A percentile compares a stretch with the other conserved stretches of the same genome.
Conservation (phyloP, 169 alveolate genomes). For the Eimeria tenella region DNA sequence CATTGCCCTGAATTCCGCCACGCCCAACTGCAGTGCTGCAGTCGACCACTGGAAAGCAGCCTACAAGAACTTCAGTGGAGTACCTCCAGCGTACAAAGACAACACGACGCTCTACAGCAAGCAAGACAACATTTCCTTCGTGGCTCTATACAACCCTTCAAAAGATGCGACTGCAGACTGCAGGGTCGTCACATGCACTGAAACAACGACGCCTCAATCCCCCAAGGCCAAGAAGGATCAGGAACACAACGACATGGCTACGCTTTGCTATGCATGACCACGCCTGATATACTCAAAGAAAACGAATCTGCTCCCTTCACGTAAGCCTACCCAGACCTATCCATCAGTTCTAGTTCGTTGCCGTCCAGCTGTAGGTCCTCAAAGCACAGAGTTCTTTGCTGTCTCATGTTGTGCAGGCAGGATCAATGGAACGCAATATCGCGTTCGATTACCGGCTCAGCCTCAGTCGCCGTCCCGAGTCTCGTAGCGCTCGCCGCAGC, state of each 20-base stretch:
- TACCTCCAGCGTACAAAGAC: neutral
- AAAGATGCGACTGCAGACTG: conserved; percentile 1
- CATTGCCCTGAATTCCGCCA: too few relatives aligned
- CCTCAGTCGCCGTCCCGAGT: conserved; percentile 20
- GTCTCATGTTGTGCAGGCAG: neutral
- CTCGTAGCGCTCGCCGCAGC: conserved; percentile 18
- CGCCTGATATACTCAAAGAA: neutral
- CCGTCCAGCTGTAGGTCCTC: neutral
- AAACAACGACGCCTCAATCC: neutral
- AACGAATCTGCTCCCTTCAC: conserved; percentile 10
- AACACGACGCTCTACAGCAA: neutral
- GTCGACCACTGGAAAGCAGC: conserved; percentile 19
- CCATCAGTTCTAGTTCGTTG: too few relatives aligned
- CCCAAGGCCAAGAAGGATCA: too few relatives aligned
- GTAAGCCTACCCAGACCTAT: neutral
- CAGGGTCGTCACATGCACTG: conserved; percentile 18
- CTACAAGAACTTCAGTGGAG: neutral
- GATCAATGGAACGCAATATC: conserved; percentile 1
- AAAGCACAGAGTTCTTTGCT: neutral
- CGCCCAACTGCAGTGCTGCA: too few relatives aligned
- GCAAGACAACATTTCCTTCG: conserved; percentile 1
- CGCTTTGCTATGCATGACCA: conserved; percentile 21
- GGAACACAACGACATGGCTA: neutral
- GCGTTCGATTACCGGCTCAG: neutral
- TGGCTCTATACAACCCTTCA: neutral